Conservation (phyloP, 176 grass and related monocot genomes). For the Themeda triandra region DNA sequence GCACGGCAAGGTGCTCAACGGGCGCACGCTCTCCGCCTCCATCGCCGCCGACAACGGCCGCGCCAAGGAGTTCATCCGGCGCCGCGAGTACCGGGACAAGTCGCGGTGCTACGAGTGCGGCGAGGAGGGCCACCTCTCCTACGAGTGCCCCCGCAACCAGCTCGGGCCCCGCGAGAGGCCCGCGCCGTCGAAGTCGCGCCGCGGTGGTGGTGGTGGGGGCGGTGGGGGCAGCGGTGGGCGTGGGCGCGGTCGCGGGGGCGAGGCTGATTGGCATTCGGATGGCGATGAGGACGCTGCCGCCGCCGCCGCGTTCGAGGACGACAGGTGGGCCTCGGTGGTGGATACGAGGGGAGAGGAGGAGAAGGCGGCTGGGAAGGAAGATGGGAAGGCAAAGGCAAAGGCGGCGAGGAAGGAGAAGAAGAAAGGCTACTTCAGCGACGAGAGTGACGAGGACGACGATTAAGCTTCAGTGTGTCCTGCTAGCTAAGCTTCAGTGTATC, state of each 20-base stretch:
- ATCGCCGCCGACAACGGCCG: slow-evolving; percentile 91
- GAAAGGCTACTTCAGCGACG: slow-evolving; percentile 94
- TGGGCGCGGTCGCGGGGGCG: not conserved
- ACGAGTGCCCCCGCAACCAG: slow-evolving; percentile 95
- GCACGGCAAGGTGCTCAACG: slow-evolving; percentile 57
- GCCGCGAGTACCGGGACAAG: slow-evolving; percentile 89
- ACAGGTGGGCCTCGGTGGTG: slow-evolving; percentile 58
- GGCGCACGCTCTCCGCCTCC: slow-evolving; percentile 64
- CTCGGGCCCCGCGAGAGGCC: slow-evolving; percentile 83
- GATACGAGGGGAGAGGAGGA: slow-evolving; percentile 46
- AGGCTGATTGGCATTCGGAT: slow-evolving; percentile 22
- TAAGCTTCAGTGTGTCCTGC: slow-evolving; percentile 34
- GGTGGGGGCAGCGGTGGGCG: not conserved
- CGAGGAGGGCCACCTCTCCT: slow-evolving; percentile 79
- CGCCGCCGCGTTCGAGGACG: slow-evolving; percentile 41
- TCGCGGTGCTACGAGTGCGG: slow-evolving; percentile 88
- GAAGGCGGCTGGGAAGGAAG: slow-evolving; percentile 39
- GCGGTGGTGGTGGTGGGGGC: not conserved
- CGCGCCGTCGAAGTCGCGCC: slow-evolving; percentile 36
- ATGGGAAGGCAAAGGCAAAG: slow-evolving; percentile 17
- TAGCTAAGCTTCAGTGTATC: slow-evolving; percentile 24
- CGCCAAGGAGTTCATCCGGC: slow-evolving; percentile 77
- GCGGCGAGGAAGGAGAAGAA: slow-evolving; percentile 70
- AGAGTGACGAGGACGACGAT: slow-evolving; percentile 83
- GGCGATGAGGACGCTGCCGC: slow-evolving; percentile 20